phyloP scores from a whole-genome alignment of 371 early-diverging fungal species.

The Rhizopus microsporus region DNA sequence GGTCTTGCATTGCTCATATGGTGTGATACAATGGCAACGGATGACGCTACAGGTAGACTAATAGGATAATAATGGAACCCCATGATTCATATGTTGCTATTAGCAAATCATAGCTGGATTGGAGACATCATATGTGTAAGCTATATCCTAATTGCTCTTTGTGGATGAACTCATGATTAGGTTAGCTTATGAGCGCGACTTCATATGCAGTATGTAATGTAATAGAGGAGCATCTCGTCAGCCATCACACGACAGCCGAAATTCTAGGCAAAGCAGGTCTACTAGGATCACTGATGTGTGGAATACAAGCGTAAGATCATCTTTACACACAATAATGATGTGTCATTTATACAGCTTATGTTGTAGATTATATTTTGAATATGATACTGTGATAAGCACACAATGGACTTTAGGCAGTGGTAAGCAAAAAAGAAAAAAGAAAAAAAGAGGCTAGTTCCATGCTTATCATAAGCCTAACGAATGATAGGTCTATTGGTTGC shows the following conservation, averaged over 20 bases:
- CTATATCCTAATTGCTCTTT: background rate
- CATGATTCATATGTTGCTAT: background rate
- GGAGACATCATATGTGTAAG: constrained; percentile 48
- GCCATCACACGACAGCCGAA: constrained; percentile 29
- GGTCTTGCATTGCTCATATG: constrained; percentile 43
- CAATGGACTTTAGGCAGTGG: constrained; percentile 30
- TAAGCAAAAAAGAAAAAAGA: constrained; percentile 11
- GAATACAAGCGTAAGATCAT: constrained; percentile 37
- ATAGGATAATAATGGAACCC: background rate
- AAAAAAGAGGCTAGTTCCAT: background rate
- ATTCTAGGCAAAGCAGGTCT: constrained; percentile 37
- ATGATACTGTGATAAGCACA: constrained; percentile 21
- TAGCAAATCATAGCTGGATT: constrained; percentile 49
- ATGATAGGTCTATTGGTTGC: constrained; percentile 22
- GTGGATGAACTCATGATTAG: background rate
- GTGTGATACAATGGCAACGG: constrained; percentile 28
- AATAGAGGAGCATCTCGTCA: constrained; percentile 48
- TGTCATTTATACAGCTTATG: background rate
- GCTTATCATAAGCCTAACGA: background rate
- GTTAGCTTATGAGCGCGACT: constrained; percentile 42
- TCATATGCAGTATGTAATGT: constrained; percentile 49
- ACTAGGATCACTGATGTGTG: constrained; percentile 37
- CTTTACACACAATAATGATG: background rate
- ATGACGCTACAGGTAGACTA: constrained; percentile 19
- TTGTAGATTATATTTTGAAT: constrained; percentile 36